These are phyloP conservation scores for Chrysosporium queenslandicum DNA, from an alignment of 2,329 filamentous ascomycete species.

Conservation along the genomic window DNA sequence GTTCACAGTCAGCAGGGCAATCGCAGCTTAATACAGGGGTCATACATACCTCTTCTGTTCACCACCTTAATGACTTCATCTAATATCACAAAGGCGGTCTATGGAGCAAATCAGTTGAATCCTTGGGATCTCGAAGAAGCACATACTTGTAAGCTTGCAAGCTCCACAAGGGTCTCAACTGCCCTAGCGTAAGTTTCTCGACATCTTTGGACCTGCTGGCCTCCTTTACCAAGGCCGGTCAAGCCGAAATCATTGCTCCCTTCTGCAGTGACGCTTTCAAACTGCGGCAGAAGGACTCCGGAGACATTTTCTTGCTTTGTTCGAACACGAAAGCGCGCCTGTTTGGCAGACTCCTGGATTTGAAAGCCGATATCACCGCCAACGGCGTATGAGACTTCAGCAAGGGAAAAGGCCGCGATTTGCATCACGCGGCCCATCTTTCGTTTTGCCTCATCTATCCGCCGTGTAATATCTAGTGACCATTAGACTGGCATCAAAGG, in stretches of 20 bases:
- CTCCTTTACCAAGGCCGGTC: slow-evolving; percentile 91
- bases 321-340: slow-evolving; percentile 81
- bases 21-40: not conserved
- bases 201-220: slow-evolving; percentile 90
- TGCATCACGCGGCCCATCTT: slow-evolving; percentile 99
- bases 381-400: slow-evolving; percentile 94
- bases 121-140: not conserved
- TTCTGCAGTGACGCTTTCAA: slow-evolving; percentile 82
- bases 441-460: slow-evolving; percentile 96
- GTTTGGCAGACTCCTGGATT: slow-evolving; percentile 89
- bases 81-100: slow-evolving; percentile 91
- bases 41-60: slow-evolving; percentile 68
- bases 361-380: slow-evolving; percentile 94
- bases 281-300: slow-evolving; percentile 84
- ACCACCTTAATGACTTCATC: slow-evolving; percentile 99
- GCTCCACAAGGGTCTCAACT: slow-evolving; percentile 88
- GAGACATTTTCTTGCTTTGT: slow-evolving; percentile 98
- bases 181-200: slow-evolving; percentile 92
- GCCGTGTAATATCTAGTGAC: slow-evolving; percentile 72
- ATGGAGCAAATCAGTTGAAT: too few relatives aligned
- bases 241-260: slow-evolving; percentile 92
- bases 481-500: slow-evolving; percentile 10
- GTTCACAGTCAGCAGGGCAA: slow-evolving; percentile 16
- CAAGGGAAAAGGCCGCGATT: slow-evolving; percentile 92
- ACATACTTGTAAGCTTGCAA: slow-evolving; percentile 72